These are phyloP conservation scores for Pyropia yezoensis DNA, from an alignment of 23 red algal species.

Conservation along the genomic window DNA sequence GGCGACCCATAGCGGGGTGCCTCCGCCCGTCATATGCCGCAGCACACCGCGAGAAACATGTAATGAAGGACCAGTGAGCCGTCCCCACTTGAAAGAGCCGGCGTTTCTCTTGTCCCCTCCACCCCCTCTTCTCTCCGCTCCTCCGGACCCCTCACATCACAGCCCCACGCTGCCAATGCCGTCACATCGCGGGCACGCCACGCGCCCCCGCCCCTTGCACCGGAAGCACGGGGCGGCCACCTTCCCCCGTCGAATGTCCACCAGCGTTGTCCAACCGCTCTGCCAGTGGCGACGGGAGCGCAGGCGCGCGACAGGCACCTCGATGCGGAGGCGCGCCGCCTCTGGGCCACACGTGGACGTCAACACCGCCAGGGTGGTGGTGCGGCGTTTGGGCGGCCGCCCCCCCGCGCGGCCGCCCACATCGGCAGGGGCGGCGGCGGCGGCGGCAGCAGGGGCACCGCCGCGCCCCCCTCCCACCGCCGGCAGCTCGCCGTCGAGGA, in stretches of 20 bases:
- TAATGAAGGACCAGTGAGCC: too few species aligned
- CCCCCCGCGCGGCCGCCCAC: too few species aligned
- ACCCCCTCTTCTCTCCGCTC: neutral
- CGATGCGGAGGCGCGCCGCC: slow-evolving; percentile 16
- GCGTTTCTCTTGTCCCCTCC: too few species aligned
- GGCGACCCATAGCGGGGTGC: too few species aligned
- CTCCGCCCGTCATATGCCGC: too few species aligned
- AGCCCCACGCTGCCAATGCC: slow-evolving; percentile 63
- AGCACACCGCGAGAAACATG: too few species aligned
- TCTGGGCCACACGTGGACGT: slow-evolving; percentile 2
- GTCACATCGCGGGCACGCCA: slow-evolving; percentile 65
- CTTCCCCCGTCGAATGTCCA: slow-evolving; percentile 24
- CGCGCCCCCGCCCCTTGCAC: slow-evolving; percentile 24
- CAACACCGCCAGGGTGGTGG: too few species aligned
- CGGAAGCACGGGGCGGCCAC: slow-evolving; percentile 25
- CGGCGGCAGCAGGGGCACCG: too few species aligned
- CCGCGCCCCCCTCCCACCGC: too few species aligned
- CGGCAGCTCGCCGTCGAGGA: too few species aligned
- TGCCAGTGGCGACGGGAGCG: slow-evolving; percentile 47
- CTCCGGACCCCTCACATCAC: neutral
- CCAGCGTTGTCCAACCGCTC: slow-evolving; percentile 60
- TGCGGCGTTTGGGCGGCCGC: too few species aligned
- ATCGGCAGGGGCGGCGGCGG: too few species aligned
- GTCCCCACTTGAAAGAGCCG: neutral
- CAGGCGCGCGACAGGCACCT: slow-evolving; percentile 52